Base-by-base conservation (phyloP, 179 eudicot species). In the Heliamphora pulchella region DNA sequence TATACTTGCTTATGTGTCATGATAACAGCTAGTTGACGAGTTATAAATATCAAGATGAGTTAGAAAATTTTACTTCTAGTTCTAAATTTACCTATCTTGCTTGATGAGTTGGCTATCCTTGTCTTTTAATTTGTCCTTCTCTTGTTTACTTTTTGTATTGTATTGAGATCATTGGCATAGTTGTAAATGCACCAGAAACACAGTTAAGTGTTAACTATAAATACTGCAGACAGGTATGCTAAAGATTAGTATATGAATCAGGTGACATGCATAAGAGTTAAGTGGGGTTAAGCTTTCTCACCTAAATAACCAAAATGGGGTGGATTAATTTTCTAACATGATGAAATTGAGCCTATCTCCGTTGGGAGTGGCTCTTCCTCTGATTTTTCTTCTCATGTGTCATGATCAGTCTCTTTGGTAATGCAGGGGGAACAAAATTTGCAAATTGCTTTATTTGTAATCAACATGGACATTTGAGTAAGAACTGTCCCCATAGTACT, bases 361-460 rank as follows among this genome's bases (percentile, higher is more conserved):
- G 54, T 43, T 55, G 13, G 18, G 53, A 43, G 0, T 69, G 80
- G 17, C 65, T 46, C 31, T 51, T 70, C 39, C 76, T 71, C 63
- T 64, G 17, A 44, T 59, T 80, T 69, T 43, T 58, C 71, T 31
- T 20, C 43, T 39, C 77, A 13, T 7, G 5, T 78, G 47, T 50
- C 17, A 53, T 70, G 18, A 57, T 41, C 71, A n/a, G n/a, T 50
- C 41, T 58, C 58, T 65, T 63, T 78, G 80, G 20, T 74, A 48
- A 65, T 81, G 84, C 89, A 95, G 99, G 98, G 61, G 99, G 99
- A 77, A 91, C 98, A 78, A 96, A 87, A 83, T 96, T 88, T 87
- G 99, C 99, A 7, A 86, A 82, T 82, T 96, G 99, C 89, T 96
- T 92, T 89, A 94, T 96, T 75, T 96, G 99, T 88, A 91, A 94